A percentile compares a stretch with the other conserved stretches of the same genome.
Evolutionary conservation across 768 basidiomycete genomes (phyloP).

Genomic region (Boletus reticuloceps): DNA sequence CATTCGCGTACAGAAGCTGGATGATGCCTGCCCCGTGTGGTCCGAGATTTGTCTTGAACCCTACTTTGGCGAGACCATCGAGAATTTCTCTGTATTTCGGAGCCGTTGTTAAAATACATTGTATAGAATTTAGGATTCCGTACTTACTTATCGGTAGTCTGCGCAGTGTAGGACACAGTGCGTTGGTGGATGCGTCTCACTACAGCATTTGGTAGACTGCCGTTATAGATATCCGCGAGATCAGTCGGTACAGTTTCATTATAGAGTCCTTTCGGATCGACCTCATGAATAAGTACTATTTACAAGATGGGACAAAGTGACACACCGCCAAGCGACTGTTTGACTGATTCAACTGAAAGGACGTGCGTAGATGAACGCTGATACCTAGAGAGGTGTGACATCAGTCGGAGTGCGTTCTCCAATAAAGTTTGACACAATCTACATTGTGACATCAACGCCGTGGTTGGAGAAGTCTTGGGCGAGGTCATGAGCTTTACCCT

Average conservation of each 20-base stretch:
- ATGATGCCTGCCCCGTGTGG: conserved; percentile 32
- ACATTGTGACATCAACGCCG: conserved; percentile 33
- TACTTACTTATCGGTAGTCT: conserved; percentile 29
- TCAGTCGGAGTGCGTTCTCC: neutral
- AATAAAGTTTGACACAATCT: neutral
- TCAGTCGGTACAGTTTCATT: conserved; percentile 17
- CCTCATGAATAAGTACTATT: neutral
- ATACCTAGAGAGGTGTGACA: neutral
- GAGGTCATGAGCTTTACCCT: conserved; percentile 34
- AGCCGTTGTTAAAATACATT: neutral
- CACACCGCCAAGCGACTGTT: neutral
- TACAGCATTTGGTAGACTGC: conserved; percentile 15
- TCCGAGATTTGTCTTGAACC: conserved; percentile 39
- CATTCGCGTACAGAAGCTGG: conserved; percentile 23
- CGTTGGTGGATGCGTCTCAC: conserved; percentile 22
- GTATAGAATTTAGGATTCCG: too few relatives aligned
- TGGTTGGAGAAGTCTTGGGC: conserved; percentile 34
- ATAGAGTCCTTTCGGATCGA: neutral
- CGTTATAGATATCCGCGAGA: conserved; percentile 16
- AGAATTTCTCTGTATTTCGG: conserved; percentile 29
- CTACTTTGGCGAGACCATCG: conserved; percentile 37
- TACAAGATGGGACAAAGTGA: neutral
- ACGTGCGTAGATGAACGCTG: conserved; percentile 2
- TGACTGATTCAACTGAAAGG: neutral
- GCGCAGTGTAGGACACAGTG: conserved; percentile 9